Evolutionary conservation across 1,284 basidiomycete species (phyloP).

Genomic region (Apiotrichum akiyoshidainum): DNA sequence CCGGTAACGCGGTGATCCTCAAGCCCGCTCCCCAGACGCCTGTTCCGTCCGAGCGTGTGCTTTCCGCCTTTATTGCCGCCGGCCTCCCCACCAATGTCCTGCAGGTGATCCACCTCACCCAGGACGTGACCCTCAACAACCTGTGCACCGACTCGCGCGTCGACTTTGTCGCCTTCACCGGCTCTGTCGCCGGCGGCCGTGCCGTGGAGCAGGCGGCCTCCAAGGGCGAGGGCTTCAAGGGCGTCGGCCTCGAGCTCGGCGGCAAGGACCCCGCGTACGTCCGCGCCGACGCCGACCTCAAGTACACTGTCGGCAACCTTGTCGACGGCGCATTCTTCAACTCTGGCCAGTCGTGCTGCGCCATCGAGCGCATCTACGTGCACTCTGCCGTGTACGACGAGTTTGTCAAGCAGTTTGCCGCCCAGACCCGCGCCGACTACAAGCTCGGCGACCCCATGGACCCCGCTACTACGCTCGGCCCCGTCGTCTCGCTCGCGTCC

Average conservation of each 20-base stretch:
- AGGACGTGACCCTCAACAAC: slow-evolving; percentile 60
- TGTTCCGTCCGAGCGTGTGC: slow-evolving; percentile 75
- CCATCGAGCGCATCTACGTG: slow-evolving; percentile 81
- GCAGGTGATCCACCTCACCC: slow-evolving; percentile 75
- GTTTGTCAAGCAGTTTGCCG: slow-evolving; percentile 74
- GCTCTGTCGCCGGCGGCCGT: slow-evolving; percentile 62
- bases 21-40: slow-evolving; percentile 97
- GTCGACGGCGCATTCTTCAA: slow-evolving; percentile 91
- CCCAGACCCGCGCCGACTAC: slow-evolving; percentile 68
- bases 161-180: slow-evolving; percentile 85
- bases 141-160: slow-evolving; percentile 67
- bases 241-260: slow-evolving; percentile 67
- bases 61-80: slow-evolving; percentile 63
- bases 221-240: slow-evolving; percentile 67
- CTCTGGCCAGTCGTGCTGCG: slow-evolving; percentile 75
- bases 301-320: slow-evolving; percentile 76
- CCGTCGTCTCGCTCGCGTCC: slow-evolving; percentile 81
- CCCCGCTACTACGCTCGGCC: slow-evolving; percentile 73
- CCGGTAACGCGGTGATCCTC: slow-evolving; percentile 80
- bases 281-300: slow-evolving; percentile 74
- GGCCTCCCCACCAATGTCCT: slow-evolving; percentile 74
- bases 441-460: slow-evolving; percentile 80
- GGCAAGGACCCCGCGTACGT: slow-evolving; percentile 97
- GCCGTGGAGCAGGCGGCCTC: slow-evolving; percentile 49
- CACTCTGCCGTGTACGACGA: slow-evolving; percentile 75